Percentiles rank a stretch among this genome's conserved stretches.
Evolutionary conservation across 2,329 filamentous ascomycete genomes (phyloP).

Genomic region (Mycocentrospora acerina): DNA sequence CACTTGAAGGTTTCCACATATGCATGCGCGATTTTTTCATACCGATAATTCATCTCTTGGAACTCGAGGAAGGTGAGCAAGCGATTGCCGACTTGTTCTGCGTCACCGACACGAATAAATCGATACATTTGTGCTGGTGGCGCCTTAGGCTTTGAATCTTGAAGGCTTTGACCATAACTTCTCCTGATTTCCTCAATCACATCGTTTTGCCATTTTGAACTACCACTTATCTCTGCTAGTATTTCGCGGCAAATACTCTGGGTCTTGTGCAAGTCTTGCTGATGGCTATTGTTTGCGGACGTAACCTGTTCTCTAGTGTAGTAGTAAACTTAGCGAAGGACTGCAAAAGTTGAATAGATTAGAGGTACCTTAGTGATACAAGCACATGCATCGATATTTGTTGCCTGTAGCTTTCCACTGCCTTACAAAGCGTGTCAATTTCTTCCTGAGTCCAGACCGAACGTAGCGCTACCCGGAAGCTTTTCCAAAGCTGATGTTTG

Average conservation of each 20-base stretch:
- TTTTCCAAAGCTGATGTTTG: conserved; percentile 2
- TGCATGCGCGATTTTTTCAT: conserved; percentile 7
- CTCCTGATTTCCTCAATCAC: background rate
- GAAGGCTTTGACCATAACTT: background rate
- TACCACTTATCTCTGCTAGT: background rate
- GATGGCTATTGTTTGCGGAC: background rate
- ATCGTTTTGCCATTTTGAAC: background rate
- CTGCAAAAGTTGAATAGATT: too few species aligned
- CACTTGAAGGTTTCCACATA: conserved; percentile 11
- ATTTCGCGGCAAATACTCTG: background rate
- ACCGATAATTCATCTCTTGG: conserved; percentile 3
- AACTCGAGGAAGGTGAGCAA: background rate
- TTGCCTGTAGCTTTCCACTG: conserved; percentile 8
- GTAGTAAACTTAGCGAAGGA: background rate
- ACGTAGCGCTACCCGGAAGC: conserved; percentile 5
- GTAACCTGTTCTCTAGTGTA: conserved; percentile 1
- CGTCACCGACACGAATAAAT: background rate
- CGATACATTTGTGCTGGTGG: background rate
- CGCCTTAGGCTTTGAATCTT: background rate
- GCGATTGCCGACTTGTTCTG: background rate
- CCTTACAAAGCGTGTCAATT: background rate
- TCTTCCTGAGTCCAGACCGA: conserved; percentile 8
- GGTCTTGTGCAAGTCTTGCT: background rate
- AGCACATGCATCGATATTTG: conserved; percentile 9
- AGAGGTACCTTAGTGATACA: background rate